Evolutionary conservation across 345 rosid species (phyloP), one percentile per base, ranked within the genome.

Genomic region (Ailanthus altissimus): DNA sequence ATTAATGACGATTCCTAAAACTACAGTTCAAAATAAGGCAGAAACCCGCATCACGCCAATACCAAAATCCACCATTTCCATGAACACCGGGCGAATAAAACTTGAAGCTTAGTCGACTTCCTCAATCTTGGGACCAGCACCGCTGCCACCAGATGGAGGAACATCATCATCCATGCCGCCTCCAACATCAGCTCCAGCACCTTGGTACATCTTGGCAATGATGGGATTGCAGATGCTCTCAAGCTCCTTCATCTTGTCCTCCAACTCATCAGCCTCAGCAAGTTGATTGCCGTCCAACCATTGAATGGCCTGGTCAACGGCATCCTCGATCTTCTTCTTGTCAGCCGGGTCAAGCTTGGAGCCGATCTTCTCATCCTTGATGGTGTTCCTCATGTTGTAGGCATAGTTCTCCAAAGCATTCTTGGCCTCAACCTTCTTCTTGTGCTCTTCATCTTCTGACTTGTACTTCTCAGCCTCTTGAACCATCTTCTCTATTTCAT

Each of bases 401-500:
- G 92, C 85, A 36, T 89, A 89, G 40, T 89, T 87, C 75, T 89
- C 93, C 8, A 90, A 59, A 1, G 91, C 78, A 26, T 90, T 90
- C 81, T 89, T 90, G 60, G 94, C 82, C 13, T 91, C 93, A 0
- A 89, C 91, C 83, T 90, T 90, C 84, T 89, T 91, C 81, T 89
- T 91, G 87, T 89, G 91, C 13, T 89, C 93, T 47, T 91, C 93
- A 1, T 89, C 95, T 60, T 89, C 95, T 0, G 93, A 60, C 86
- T 91, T 91, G 86, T 91, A 91, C 78, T 89, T 89, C 85, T 91
- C 95, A 0, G 95, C 95, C 50, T 91, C 95, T 74, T 89, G 88
- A 2, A 91, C 95, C 95, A 91, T 91, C 85, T 84, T 89, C 85
- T 89, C 90, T 0, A 91, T 89, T 70, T 91, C 95, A 5, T 91